Evolutionary conservation across 257 asterid genomes (phyloP).

Genomic region (Solanum virginianum): DNA sequence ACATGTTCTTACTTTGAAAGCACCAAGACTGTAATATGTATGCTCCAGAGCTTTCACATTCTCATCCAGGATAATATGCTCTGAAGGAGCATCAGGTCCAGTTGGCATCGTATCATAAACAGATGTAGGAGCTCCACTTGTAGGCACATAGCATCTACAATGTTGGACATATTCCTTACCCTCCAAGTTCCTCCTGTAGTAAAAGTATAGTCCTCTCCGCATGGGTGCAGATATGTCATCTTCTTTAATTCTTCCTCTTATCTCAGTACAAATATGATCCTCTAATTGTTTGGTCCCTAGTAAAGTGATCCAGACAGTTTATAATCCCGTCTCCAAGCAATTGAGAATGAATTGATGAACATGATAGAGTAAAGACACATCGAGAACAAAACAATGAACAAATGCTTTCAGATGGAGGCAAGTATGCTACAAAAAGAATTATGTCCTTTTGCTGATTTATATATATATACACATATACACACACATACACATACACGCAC

Average conservation of each 20-base stretch:
- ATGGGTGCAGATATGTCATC: constrained; percentile 77
- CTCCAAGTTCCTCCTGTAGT: constrained; percentile 70
- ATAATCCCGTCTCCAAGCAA: background rate
- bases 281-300: constrained; percentile 68
- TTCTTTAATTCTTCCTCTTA: constrained; percentile 77
- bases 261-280: constrained; percentile 64
- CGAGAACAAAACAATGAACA: background rate
- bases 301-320: constrained; percentile 4
- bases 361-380: background rate
- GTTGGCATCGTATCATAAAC: constrained; percentile 76
- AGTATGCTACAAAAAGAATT: background rate
- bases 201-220: constrained; percentile 62
- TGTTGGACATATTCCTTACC: constrained; percentile 79
- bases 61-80: constrained; percentile 81
- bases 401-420: background rate
- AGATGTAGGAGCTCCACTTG: constrained; percentile 25
- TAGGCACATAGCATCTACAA: constrained; percentile 61
- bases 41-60: constrained; percentile 66
- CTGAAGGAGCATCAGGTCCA: constrained; percentile 81
- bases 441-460: background rate
- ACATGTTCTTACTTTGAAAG: constrained; percentile 52
- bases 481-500: too few relatives aligned
- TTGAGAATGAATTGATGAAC: background rate
- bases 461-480: too few relatives aligned
- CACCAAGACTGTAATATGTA: constrained; percentile 48